Evolutionary conservation across 2,329 filamentous ascomycete genomes (phyloP).

Genomic region (Colletotrichum plurivorum): DNA sequence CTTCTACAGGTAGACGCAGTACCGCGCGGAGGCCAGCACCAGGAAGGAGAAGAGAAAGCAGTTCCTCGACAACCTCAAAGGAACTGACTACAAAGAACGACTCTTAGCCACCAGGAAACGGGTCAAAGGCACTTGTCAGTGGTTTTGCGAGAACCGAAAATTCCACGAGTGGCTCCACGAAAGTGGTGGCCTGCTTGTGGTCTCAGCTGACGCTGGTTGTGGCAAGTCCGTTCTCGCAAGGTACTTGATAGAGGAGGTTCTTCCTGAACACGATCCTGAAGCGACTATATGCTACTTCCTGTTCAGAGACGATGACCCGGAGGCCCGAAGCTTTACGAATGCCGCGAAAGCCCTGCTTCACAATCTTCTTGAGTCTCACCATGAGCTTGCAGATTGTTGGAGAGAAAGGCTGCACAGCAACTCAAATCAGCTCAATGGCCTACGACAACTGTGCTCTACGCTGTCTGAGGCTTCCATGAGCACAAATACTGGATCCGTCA

Average conservation of each 20-base stretch:
- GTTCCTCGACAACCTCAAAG: not conserved
- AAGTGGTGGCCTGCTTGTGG: not conserved
- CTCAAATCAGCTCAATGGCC: fast-evolving
- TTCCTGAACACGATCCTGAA: not conserved
- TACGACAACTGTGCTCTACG: not conserved
- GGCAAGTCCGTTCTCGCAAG: conserved; percentile 1
- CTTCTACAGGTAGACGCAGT: not conserved
- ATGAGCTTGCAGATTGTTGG: not conserved
- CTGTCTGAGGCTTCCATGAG: not conserved
- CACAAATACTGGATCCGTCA: not conserved
- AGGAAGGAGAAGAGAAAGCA: not conserved
- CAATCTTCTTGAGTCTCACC: not conserved
- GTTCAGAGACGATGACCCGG: not conserved
- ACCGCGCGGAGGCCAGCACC: not conserved
- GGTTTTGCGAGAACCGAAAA: not conserved
- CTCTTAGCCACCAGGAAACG: not conserved
- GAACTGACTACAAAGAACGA: not conserved
- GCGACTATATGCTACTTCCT: conserved; percentile 2
- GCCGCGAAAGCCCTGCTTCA: not conserved
- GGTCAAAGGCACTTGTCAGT: not conserved
- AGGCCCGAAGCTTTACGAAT: not conserved
- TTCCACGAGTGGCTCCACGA: not conserved
- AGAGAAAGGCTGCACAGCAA: fast-evolving
- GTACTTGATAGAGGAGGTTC: not conserved
- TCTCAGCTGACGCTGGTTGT: conserved; percentile 7